These are phyloP conservation scores for Xylaria curta DNA, from an alignment of 495 filamentous ascomycete species.

Conservation along the genomic window DNA sequence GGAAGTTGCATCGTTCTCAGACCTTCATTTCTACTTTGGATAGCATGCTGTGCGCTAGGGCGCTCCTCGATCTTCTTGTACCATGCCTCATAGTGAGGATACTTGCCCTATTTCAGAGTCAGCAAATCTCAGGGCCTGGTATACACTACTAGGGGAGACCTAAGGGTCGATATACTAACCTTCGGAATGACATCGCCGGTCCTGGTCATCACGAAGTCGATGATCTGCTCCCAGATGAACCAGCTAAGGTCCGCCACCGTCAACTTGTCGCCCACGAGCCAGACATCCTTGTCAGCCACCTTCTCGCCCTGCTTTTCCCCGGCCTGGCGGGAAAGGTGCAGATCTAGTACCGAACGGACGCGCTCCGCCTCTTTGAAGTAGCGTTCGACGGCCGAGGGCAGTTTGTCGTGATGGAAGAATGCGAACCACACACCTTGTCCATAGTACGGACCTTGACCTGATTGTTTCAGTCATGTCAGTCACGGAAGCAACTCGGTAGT, in stretches of 20 bases:
- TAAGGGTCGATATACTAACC: neutral
- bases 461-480: neutral
- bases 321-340: constrained; percentile 48
- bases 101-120: constrained; percentile 31
- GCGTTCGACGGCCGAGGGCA: constrained; percentile 49
- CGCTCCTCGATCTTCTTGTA: constrained; percentile 36
- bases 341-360: constrained; percentile 52
- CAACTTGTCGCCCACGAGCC: constrained; percentile 64
- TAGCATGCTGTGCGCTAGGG: constrained; percentile 30
- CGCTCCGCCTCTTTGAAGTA: constrained; percentile 55
- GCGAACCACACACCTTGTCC: constrained; percentile 52
- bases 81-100: constrained; percentile 43
- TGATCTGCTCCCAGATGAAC: constrained; percentile 56
- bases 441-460: constrained; percentile 58
- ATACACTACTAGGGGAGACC: too few species aligned
- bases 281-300: constrained; percentile 46
- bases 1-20: neutral
- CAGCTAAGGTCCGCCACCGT: constrained; percentile 67
- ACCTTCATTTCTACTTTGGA: constrained; percentile 11
- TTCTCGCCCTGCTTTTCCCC: constrained; percentile 17
- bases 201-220: neutral
- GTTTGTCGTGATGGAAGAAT: constrained; percentile 46
- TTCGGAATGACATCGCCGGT: neutral
- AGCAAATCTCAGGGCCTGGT: neutral
- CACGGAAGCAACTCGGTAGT: too few species aligned